Conservation (phyloP, 164 flowering plant genomes). For the Magnolia kwangsiensis region DNA sequence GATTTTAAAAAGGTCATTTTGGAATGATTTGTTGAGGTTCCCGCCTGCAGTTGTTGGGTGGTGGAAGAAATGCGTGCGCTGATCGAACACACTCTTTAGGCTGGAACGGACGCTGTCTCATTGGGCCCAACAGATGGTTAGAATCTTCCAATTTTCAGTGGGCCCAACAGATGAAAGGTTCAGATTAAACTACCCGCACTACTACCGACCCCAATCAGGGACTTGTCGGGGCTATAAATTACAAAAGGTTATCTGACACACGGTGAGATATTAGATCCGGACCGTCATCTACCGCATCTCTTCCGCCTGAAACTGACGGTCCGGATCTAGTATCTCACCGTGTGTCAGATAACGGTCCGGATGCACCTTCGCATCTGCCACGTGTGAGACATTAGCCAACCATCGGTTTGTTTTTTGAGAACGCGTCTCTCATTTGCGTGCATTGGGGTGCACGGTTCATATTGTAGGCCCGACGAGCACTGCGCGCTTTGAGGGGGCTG, state of each 20-base stretch:
- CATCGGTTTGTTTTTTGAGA: background rate
- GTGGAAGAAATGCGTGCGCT: background rate
- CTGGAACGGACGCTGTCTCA: too few species aligned
- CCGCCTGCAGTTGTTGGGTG: background rate
- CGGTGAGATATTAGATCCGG: too few species aligned
- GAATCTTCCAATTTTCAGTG: background rate
- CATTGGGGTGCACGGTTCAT: background rate
- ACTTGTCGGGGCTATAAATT: too few species aligned
- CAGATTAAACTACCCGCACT: background rate
- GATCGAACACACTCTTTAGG: background rate
- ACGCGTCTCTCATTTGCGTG: background rate
- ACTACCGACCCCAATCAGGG: too few species aligned
- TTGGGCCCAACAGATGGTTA: background rate
- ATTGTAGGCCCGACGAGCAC: constrained; percentile 75
- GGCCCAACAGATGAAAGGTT: background rate
- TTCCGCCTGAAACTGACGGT: too few species aligned
- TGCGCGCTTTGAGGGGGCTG: constrained; percentile 85
- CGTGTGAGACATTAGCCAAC: background rate
- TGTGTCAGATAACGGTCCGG: background rate
- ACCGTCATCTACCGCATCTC: too few species aligned
- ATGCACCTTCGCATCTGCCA: background rate
- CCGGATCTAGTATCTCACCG: too few species aligned
- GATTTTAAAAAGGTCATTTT: background rate
- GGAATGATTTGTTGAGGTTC: background rate
- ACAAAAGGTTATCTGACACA: too few species aligned